Evolutionary conservation across 2,329 filamentous ascomycete species (phyloP).

Genomic region (Biscogniauxia sp.): DNA sequence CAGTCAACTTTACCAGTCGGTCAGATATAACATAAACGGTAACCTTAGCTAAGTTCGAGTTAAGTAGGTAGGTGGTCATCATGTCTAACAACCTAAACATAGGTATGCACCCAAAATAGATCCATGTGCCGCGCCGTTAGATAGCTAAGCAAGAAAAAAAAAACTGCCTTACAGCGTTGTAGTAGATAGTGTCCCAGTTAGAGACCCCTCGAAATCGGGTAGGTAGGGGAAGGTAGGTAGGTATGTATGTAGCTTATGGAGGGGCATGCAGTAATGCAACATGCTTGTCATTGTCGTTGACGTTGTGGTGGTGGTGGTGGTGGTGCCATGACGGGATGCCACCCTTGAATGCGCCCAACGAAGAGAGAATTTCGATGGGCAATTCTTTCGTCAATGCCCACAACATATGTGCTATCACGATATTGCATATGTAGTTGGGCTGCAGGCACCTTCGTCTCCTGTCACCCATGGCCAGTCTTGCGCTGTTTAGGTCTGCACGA

Average conservation of each 20-base stretch:
- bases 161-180: background rate
- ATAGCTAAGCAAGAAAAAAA: background rate
- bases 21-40: too few relatives aligned
- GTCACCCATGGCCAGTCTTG: background rate
- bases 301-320: background rate
- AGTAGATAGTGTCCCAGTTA: background rate
- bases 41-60: background rate
- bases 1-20: background rate
- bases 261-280: background rate
- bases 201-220: background rate
- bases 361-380: background rate
- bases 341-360: background rate
- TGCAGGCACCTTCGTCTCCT: background rate
- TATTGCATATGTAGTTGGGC: background rate
- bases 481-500: background rate
- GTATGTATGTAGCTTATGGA: background rate
- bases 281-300: too few relatives aligned
- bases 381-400: background rate
- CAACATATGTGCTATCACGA: background rate
- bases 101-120: background rate
- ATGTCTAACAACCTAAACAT: background rate
- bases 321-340: background rate
- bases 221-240: background rate
- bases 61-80: background rate
- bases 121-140: background rate